Evolutionary conservation across 2,329 filamentous ascomycete species (phyloP).

Genomic region (Scolecobasidium constrictum): DNA sequence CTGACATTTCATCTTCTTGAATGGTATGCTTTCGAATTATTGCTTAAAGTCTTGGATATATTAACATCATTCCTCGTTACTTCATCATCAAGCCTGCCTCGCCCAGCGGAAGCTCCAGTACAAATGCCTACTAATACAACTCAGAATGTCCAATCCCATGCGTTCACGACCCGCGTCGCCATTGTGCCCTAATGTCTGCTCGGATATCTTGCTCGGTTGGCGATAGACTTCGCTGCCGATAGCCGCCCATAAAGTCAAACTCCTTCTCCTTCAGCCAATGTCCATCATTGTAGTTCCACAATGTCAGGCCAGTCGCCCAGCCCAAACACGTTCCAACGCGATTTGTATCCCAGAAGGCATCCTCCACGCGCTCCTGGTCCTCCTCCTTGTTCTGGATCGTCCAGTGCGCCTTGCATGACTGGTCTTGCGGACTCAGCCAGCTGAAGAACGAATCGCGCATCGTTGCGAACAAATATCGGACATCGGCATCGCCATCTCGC

Average conservation of each 20-base stretch:
- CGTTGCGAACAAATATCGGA: constrained; percentile 7
- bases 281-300: constrained; percentile 6
- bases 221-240: no score
- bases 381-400: constrained; percentile 16
- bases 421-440: constrained; percentile 16
- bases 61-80: no score
- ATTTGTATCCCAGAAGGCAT: constrained; percentile 2
- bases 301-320: constrained; percentile 1
- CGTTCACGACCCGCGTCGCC: no score
- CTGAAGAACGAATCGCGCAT: constrained; percentile 10
- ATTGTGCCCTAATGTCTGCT: no score
- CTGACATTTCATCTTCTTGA: no score
- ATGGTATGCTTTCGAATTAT: no score
- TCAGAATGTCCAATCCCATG: no score
- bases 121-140: no score
- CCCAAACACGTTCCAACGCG: background rate
- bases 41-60: no score
- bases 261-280: constrained; percentile 3
- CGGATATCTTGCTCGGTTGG: no score
- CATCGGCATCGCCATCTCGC: background rate
- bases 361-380: constrained; percentile 10
- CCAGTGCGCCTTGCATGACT: constrained; percentile 13
- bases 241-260: constrained; percentile 3
- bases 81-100: no score
- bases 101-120: no score